phyloP scores from a whole-genome alignment of 768 basidiomycete genomes.

The Lactifluus pinguis region DNA sequence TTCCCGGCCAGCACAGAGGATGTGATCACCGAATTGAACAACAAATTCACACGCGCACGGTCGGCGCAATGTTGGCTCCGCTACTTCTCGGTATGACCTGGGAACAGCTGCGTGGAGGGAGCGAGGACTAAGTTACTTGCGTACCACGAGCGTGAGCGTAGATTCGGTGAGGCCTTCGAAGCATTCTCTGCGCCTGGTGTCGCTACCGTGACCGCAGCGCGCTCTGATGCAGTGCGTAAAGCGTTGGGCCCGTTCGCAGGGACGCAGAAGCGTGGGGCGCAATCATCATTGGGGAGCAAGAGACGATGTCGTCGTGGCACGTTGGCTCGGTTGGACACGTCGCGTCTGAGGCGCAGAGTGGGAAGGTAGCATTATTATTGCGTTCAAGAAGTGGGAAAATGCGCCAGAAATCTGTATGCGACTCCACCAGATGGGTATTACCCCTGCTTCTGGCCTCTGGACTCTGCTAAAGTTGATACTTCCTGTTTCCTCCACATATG shows the following conservation, averaged over 20 bases:
- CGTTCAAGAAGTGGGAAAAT: conserved; percentile 8
- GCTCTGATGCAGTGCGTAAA: too few relatives aligned
- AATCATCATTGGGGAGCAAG: too few relatives aligned
- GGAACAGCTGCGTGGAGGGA: too few relatives aligned
- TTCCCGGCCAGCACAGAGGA: background rate
- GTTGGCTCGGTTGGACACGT: conserved; percentile 27
- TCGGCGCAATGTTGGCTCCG: background rate
- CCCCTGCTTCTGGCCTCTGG: background rate
- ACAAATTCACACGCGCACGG: conserved; percentile 13
- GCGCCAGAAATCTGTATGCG: background rate
- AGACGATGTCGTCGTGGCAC: too few relatives aligned
- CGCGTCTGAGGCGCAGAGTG: conserved; percentile 30
- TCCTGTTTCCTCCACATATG: background rate
- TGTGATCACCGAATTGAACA: conserved; percentile 19
- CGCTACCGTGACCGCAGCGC: too few relatives aligned
- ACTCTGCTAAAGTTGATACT: background rate
- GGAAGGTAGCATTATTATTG: conserved; percentile 25
- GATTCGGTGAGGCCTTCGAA: too few relatives aligned
- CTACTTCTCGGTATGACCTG: conserved; percentile 9
- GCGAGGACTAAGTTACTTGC: too few relatives aligned
- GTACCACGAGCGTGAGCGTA: too few relatives aligned
- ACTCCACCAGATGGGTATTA: background rate
- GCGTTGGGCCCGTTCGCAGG: too few relatives aligned
- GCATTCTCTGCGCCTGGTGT: too few relatives aligned
- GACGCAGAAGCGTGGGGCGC: too few relatives aligned